These are phyloP conservation scores for Cinnamomum micranthum DNA, from an alignment of 164 flowering plant species.

Conservation along the genomic window DNA sequence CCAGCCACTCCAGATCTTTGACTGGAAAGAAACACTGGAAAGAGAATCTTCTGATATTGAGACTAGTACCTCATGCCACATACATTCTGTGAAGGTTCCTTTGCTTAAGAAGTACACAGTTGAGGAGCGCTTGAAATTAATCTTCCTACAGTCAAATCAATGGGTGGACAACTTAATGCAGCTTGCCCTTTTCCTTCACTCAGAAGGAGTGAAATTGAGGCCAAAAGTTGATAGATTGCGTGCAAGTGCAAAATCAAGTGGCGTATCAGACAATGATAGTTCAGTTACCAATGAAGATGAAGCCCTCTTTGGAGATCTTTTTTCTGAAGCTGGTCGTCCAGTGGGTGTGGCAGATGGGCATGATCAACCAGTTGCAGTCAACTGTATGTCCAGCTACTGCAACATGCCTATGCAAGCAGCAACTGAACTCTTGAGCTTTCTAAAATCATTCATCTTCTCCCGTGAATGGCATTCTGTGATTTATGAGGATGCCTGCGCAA, in stretches of 20 bases:
- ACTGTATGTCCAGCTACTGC: conserved; percentile 31
- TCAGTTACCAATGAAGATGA: conserved; percentile 81
- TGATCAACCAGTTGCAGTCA: conserved; percentile 52
- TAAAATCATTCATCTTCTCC: conserved; percentile 54
- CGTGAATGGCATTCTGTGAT: conserved; percentile 55
- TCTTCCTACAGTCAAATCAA: conserved; percentile 57
- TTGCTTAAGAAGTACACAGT: conserved; percentile 51
- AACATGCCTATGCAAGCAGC: conserved; percentile 74
- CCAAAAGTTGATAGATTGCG: conserved; percentile 62
- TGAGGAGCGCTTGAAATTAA: conserved; percentile 51
- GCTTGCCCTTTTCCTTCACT: conserved; percentile 67
- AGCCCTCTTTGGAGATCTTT: conserved; percentile 95
- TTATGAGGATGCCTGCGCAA: conserved; percentile 60
- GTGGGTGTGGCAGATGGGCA: conserved; percentile 62
- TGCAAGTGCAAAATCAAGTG: conserved; percentile 45
- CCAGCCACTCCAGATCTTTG: conserved; percentile 28
- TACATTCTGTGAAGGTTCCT: conserved; percentile 40
- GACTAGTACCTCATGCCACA: conserved; percentile 32
- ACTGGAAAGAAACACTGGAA: conserved; percentile 35
- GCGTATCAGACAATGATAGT: conserved; percentile 53
- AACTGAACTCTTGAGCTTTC: conserved; percentile 54
- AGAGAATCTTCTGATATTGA: conserved; percentile 17
- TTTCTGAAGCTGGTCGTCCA: conserved; percentile 81
- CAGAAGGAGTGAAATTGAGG: conserved; percentile 69
- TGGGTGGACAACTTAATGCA: conserved; percentile 80